phyloP scores from a whole-genome alignment of 2,329 filamentous ascomycete genomes.

The Apiospora pterosperma region DNA sequence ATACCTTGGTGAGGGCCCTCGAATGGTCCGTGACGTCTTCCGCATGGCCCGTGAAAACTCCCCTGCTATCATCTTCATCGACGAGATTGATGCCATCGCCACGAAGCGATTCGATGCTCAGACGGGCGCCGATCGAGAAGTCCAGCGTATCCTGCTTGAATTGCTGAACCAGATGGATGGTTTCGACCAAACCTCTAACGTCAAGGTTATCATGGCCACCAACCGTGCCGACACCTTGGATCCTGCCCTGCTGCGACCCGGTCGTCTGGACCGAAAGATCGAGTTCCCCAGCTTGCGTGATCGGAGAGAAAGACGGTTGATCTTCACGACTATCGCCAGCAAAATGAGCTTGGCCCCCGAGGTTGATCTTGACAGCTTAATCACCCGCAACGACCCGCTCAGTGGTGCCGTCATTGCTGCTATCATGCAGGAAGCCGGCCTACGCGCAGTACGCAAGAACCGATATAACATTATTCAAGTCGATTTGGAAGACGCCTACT shows the following conservation, averaged over 20 bases:
- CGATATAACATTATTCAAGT: constrained; percentile 98
- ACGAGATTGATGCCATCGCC: constrained; percentile 97
- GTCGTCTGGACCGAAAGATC: constrained; percentile 95
- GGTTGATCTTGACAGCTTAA: constrained; percentile 92
- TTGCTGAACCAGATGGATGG: constrained; percentile 99
- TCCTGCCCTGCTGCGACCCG: constrained; percentile 88
- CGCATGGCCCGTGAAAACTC: constrained; percentile 98
- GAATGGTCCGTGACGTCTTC: constrained; percentile 99
- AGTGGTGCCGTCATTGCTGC: constrained; percentile 95
- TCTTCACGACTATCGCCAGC: constrained; percentile 93
- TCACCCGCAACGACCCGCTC: constrained; percentile 93
- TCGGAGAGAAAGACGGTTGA: constrained; percentile 88
- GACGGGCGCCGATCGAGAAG: constrained; percentile 95
- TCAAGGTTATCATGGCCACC: constrained; percentile 99
- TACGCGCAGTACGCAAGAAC: constrained; percentile 94
- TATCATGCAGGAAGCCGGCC: constrained; percentile 97
- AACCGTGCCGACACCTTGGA: constrained; percentile 97
- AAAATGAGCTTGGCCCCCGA: constrained; percentile 98
- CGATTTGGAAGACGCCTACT: constrained; percentile 96
- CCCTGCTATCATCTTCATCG: constrained; percentile 98
- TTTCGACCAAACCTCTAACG: constrained; percentile 97
- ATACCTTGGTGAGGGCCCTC: constrained; percentile 94
- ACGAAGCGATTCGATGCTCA: constrained; percentile 99
- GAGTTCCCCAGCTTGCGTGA: constrained; percentile 96
- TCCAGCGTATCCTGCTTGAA: constrained; percentile 96